These are phyloP conservation scores for Ulota crispa DNA, from an alignment of 225 moss, liverwort and hornwort genomes.

Conservation along the genomic window DNA sequence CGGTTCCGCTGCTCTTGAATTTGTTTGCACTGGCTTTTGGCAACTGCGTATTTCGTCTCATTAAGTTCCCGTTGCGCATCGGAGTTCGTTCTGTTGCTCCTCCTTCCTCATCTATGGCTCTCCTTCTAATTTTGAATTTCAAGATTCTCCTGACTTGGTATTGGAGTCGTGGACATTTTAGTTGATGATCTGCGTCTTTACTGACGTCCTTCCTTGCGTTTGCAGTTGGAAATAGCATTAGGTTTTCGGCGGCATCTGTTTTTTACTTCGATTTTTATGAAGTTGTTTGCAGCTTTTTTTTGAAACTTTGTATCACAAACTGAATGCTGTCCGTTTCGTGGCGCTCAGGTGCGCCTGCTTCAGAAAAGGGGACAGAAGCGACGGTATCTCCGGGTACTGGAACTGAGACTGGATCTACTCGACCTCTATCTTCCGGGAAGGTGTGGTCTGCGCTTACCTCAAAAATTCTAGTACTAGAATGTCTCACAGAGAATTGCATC, in stretches of 20 bases:
- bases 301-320: background rate
- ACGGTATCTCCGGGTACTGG: background rate
- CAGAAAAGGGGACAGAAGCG: constrained; percentile 8
- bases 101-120: background rate
- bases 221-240: background rate
- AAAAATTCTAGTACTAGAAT: background rate
- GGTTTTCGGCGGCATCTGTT: background rate
- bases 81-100: background rate
- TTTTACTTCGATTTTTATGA: background rate
- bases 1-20: no score
- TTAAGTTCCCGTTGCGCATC: background rate
- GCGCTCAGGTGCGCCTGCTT: constrained; percentile 11
- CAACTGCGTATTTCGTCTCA: no score
- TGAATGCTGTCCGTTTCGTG: background rate
- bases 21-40: no score
- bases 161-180: background rate
- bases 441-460: background rate
- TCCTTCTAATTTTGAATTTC: background rate
- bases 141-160: background rate
- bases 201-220: background rate
- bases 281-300: background rate
- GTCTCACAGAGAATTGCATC: background rate
- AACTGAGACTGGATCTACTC: background rate
- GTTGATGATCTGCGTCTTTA: background rate
- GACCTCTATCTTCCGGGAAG: constrained; percentile 7